Evolutionary conservation across 257 asterid genomes (phyloP).

Genomic region (Thymus mandschuricus): DNA sequence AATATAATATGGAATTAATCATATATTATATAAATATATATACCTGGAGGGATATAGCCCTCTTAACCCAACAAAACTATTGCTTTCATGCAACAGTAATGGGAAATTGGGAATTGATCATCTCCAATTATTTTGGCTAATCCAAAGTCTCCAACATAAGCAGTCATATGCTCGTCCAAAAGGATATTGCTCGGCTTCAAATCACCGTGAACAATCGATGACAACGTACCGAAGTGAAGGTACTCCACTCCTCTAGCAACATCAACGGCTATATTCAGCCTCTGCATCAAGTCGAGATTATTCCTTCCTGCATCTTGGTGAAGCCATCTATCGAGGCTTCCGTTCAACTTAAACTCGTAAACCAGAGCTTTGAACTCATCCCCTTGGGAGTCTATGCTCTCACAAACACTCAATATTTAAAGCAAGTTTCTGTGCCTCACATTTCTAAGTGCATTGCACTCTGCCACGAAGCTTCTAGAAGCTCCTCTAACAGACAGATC

Average conservation of each 20-base stretch:
- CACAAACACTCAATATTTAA: slow-evolving; percentile 36
- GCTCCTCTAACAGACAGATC: slow-evolving; percentile 33
- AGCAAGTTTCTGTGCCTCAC: slow-evolving; percentile 36
- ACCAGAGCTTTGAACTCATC: slow-evolving; percentile 36
- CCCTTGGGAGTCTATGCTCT: slow-evolving; percentile 36
- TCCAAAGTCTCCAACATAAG: slow-evolving; percentile 43
- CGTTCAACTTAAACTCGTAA: slow-evolving; percentile 38
- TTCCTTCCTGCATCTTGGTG: not conserved
- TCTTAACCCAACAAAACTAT: slow-evolving; percentile 22
- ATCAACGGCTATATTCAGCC: not conserved
- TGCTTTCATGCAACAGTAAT: too few species aligned
- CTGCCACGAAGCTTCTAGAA: too few species aligned
- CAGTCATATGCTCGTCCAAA: slow-evolving; percentile 32
- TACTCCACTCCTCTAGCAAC: slow-evolving; percentile 2
- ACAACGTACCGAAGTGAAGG: slow-evolving; percentile 10
- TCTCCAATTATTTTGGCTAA: slow-evolving; percentile 39
- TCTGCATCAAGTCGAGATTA: not conserved
- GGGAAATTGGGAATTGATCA: too few species aligned
- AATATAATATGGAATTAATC: too few species aligned
- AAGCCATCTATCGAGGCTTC: slow-evolving; percentile 39
- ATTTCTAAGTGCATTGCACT: slow-evolving; percentile 32
- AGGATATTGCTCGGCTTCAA: slow-evolving; percentile 41
- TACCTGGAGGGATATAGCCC: slow-evolving; percentile 45
- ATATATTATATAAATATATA: too few species aligned
- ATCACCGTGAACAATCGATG: slow-evolving; percentile 34